Evolutionary conservation across 306 rosid genomes (phyloP), one percentile per base, ranked within the genome.

Genomic region (Inga laurina): DNA sequence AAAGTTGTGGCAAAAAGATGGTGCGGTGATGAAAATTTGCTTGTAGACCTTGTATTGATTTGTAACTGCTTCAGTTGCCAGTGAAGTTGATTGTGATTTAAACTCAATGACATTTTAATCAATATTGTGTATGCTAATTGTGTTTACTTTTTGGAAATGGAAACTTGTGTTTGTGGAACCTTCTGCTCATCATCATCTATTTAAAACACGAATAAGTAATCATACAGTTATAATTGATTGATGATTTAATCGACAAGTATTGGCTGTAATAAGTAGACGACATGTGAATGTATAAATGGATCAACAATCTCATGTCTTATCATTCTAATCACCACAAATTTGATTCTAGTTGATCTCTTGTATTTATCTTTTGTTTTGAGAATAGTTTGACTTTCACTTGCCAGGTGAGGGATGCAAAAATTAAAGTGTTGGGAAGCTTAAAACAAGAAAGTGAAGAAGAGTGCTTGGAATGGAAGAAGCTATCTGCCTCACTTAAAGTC

Each of bases 391-490:
- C 84, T 54, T 54, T 72, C 70, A 51, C 81, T 83, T 54, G 78
- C 82, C 90, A 96, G 98, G 94, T 96, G 59, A 95, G 97, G 79
- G 98, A 94, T 85, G 93, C 88, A 14, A 96, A 96, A 87, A 78
- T 96, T 61, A 90, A 94, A 89, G 88, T 96, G 85, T 89, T 96
- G 74, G 88, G 86, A 76, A 86, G 90, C 90, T 90, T 94, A 75
- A 94, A 90, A 79, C 98, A 85, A 83, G 98, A 91, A 71, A 88
- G 49, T 16, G 90, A 88, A 74, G 93, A 94, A 83, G 99, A 96
- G 51, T 44, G 81, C 81, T 81, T 57, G 57, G 97, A 96, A 79
- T 94, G 99, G 98, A 88, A 91, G 82, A 88, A 90, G 67, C 85
- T 96, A 80, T 86, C 97, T 27, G 68, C 88, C 75, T 84, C 87